A percentile compares a stretch with the other conserved stretches of the same genome.
These are phyloP conservation scores for Globisporangium nunn DNA, from an alignment of 352 stramenopile species.

Conservation along the genomic window DNA sequence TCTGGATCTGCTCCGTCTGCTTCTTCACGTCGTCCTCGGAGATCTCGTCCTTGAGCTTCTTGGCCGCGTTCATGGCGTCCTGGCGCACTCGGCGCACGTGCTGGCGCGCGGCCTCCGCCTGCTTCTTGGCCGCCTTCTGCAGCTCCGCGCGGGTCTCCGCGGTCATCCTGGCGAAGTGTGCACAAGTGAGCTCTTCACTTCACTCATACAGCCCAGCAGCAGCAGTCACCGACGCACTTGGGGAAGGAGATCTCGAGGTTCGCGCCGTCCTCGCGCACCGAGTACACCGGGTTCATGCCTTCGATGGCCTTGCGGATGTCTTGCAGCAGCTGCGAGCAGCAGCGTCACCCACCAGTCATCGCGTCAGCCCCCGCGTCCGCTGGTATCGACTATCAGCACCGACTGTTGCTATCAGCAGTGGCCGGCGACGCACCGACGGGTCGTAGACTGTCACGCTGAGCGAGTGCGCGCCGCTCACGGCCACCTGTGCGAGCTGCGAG, in stretches of 20 bases:
- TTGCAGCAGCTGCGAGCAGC: conserved; percentile 35
- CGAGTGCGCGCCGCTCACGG: conserved; percentile 50
- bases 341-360: background rate
- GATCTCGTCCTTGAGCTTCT: conserved; percentile 77
- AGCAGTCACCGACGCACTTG: conserved; percentile 35
- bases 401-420: background rate
- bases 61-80: conserved; percentile 76
- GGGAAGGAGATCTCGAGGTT: conserved; percentile 75
- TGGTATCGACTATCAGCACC: background rate
- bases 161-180: conserved; percentile 45
- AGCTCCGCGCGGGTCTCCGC: conserved; percentile 78
- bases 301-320: conserved; percentile 75
- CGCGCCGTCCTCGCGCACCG: conserved; percentile 54
- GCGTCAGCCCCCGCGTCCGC: background rate
- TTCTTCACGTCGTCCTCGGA: conserved; percentile 75
- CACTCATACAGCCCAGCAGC: background rate
- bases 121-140: conserved; percentile 75
- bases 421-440: conserved; percentile 40
- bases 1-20: conserved; percentile 75
- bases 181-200: background rate
- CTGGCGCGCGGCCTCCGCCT: conserved; percentile 73
- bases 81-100: conserved; percentile 80
- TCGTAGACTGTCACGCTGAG: conserved; percentile 78
- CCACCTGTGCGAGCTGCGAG: conserved; percentile 71
- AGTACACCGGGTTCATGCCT: conserved; percentile 69